These are phyloP conservation scores for Oryza brachyantha DNA, from an alignment of 176 grass and related monocot species.

Conservation along the genomic window DNA sequence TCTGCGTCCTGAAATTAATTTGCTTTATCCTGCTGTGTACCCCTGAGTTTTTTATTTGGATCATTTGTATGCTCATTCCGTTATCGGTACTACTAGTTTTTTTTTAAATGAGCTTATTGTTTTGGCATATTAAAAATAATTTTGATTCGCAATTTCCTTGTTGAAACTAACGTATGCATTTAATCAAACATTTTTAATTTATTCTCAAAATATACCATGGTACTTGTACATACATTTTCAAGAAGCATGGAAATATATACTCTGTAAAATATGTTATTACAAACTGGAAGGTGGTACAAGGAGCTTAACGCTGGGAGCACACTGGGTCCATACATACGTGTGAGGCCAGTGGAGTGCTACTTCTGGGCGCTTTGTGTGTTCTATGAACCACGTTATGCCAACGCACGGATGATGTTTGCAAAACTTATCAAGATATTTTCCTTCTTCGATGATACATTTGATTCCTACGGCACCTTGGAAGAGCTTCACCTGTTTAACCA, in stretches of 20 bases:
- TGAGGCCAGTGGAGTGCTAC: conserved; percentile 20
- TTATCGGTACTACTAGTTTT: no score
- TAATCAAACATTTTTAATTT: no score
- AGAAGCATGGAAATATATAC: no score
- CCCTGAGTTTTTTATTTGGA: no score
- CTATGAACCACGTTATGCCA: conserved; percentile 10
- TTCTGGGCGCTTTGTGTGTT: not conserved
- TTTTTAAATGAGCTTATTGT: no score
- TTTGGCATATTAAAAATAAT: no score
- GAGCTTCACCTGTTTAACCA: conserved; percentile 8
- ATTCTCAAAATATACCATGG: not conserved
- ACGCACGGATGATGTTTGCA: not conserved
- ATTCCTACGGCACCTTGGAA: conserved; percentile 18
- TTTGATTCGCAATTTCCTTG: no score
- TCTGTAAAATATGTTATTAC: no score
- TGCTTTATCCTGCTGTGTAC: no score
- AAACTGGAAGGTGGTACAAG: not conserved
- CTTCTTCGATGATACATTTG: not conserved
- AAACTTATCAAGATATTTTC: not conserved
- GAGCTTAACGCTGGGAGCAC: not conserved
- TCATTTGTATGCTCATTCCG: no score
- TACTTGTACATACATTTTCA: not conserved
- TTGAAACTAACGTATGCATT: no score
- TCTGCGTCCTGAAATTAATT: no score
- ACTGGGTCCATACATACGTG: not conserved